These are phyloP conservation scores for Phaeophleospora eucalypticola DNA, from an alignment of 2,329 filamentous ascomycete species.

Conservation along the genomic window DNA sequence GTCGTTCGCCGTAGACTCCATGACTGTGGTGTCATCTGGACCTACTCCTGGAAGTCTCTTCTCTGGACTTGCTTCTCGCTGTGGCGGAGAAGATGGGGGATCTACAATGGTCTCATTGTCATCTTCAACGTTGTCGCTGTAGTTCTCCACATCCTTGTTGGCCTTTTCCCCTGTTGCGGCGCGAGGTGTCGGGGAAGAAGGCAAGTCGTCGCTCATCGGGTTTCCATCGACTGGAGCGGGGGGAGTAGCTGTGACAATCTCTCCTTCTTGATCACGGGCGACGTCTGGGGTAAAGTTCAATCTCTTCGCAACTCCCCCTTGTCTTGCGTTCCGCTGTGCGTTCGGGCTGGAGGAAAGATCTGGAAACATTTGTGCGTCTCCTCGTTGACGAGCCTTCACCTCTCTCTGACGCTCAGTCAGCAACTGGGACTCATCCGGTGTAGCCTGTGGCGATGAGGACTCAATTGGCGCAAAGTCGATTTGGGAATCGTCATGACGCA, in stretches of 20 bases:
- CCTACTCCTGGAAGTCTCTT: no score
- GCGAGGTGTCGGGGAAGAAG: conserved; percentile 51
- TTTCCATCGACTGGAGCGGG: conserved; percentile 36
- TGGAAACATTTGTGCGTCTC: conserved; percentile 63
- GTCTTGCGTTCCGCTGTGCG: conserved; percentile 23
- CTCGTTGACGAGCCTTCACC: conserved; percentile 66
- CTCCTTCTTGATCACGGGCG: conserved; percentile 18
- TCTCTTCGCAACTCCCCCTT: conserved; percentile 21
- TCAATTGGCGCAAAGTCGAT: conserved; percentile 69
- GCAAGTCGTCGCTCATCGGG: conserved; percentile 44
- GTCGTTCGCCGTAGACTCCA: neutral
- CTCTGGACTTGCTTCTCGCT: conserved; percentile 3
- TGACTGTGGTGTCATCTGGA: neutral
- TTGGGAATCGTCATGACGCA: conserved; percentile 78
- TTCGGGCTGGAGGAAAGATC: conserved; percentile 58
- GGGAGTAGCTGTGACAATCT: conserved; percentile 40
- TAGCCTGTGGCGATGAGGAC: conserved; percentile 50
- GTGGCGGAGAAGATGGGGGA: conserved; percentile 30
- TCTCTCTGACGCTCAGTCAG: conserved; percentile 78
- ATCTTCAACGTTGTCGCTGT: conserved; percentile 15
- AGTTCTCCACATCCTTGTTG: conserved; percentile 1
- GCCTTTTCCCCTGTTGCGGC: conserved; percentile 20
- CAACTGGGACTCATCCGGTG: conserved; percentile 60
- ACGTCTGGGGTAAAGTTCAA: conserved; percentile 26
- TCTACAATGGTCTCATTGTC: conserved; percentile 15